Evolutionary conservation across 495 filamentous ascomycete species (phyloP).

Genomic region (Cladorrhinum samala): DNA sequence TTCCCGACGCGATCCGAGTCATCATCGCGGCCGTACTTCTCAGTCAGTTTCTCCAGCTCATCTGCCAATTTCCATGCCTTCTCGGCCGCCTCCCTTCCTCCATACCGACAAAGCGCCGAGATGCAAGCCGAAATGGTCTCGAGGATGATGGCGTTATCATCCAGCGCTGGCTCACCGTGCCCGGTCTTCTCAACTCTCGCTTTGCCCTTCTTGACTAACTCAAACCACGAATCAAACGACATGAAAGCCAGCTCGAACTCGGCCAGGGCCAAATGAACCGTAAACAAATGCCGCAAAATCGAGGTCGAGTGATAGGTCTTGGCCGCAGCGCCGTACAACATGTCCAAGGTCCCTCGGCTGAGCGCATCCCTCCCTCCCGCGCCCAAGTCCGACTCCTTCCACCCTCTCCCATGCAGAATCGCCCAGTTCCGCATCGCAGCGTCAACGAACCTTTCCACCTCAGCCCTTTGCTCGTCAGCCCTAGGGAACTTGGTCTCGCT

Average conservation of each 20-base stretch:
- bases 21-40: constrained; percentile 26
- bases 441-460: constrained; percentile 76
- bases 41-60: constrained; percentile 58
- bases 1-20: constrained; percentile 17
- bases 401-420: constrained; percentile 64
- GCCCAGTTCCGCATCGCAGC: constrained; percentile 80
- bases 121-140: constrained; percentile 73
- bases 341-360: constrained; percentile 68
- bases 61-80: constrained; percentile 63
- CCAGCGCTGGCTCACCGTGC: constrained; percentile 62
- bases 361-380: constrained; percentile 68
- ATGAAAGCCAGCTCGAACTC: constrained; percentile 85
- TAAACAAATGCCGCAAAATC: constrained; percentile 81
- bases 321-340: constrained; percentile 78
- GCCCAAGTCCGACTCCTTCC: constrained; percentile 72
- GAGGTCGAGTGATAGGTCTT: constrained; percentile 91
- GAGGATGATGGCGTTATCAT: constrained; percentile 67
- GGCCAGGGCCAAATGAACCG: constrained; percentile 73
- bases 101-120: constrained; percentile 73
- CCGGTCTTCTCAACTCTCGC: constrained; percentile 73
- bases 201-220: constrained; percentile 75
- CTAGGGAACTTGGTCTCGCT: constrained; percentile 74
- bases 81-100: constrained; percentile 64
- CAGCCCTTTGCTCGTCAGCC: constrained; percentile 64
- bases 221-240: constrained; percentile 82